Evolutionary conservation across 306 rosid species (phyloP).

Genomic region (Sicyos edulis): DNA sequence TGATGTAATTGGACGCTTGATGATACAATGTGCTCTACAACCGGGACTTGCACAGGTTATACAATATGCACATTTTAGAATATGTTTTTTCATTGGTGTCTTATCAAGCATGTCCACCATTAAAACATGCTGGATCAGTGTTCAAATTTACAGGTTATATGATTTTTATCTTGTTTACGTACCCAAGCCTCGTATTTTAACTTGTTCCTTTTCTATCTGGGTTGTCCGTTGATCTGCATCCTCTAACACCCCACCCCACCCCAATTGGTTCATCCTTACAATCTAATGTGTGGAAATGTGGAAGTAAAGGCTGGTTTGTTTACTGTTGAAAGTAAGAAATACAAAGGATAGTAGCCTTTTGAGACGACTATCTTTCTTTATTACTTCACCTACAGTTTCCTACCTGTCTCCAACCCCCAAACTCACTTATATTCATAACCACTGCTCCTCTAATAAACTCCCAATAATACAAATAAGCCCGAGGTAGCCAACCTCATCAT

Average conservation of each 20-base stretch:
- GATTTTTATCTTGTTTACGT: background rate
- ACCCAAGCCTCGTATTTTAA: background rate
- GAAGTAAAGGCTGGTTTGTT: background rate
- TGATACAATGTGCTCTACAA: slow-evolving; percentile 98
- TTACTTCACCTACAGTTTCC: background rate
- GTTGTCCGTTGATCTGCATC: background rate
- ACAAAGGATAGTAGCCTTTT: background rate
- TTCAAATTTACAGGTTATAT: background rate
- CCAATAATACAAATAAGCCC: background rate
- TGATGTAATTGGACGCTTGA: slow-evolving; percentile 96
- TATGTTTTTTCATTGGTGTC: background rate
- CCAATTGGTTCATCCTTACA: background rate
- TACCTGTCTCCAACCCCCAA: background rate
- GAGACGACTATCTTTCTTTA: background rate
- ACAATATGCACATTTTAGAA: slow-evolving; percentile 4
- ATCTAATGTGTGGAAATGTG: background rate
- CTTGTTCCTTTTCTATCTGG: slow-evolving; percentile 1
- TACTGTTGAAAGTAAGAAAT: background rate
- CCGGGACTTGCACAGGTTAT: slow-evolving; percentile 98
- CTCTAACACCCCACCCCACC: background rate
- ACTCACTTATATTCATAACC: slow-evolving; percentile 14
- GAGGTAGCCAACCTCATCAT: background rate
- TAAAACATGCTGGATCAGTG: background rate
- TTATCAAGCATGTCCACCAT: background rate
- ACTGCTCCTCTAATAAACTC: background rate